Evolutionary conservation across 805 yeast genomes (phyloP).

Genomic region (Myxozyma udenii): DNA sequence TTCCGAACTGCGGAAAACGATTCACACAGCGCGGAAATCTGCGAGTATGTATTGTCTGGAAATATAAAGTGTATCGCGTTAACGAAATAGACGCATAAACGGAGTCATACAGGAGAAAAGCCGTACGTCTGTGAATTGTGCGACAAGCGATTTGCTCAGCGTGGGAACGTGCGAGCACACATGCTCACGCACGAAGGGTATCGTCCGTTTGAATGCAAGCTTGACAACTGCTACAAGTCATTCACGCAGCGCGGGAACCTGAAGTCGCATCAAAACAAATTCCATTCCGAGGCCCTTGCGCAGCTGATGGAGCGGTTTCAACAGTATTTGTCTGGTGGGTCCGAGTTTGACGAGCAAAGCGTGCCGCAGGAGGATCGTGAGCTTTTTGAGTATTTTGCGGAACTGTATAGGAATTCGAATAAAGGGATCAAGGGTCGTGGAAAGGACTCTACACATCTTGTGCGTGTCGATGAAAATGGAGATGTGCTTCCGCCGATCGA

Average conservation of each 20-base stretch:
- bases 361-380: constrained; percentile 65
- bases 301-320: constrained; percentile 53
- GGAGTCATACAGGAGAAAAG: constrained; percentile 88
- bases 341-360: constrained; percentile 34
- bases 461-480: constrained; percentile 10
- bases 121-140: constrained; percentile 82
- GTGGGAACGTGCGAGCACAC: constrained; percentile 91
- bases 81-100: constrained; percentile 55
- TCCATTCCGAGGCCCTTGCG: constrained; percentile 62
- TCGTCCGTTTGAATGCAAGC: constrained; percentile 28
- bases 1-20: constrained; percentile 61
- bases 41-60: constrained; percentile 38
- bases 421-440: constrained; percentile 93
- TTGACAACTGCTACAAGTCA: constrained; percentile 23
- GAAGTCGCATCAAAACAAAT: constrained; percentile 90
- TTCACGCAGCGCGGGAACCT: constrained; percentile 83
- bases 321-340: constrained; percentile 29
- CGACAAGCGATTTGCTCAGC: constrained; percentile 73
- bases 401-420: constrained; percentile 80
- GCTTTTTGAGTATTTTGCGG: constrained; percentile 71
- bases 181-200: constrained; percentile 45
- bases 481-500: constrained; percentile 29
- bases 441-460: constrained; percentile 40
- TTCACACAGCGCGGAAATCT: constrained; percentile 90
- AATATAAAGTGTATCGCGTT: not conserved